Percentiles rank a stretch among this genome's conserved stretches.
These are phyloP conservation scores for Entophlyctis helioformis DNA, from an alignment of 192 early-diverging fungal genomes.

Conservation along the genomic window DNA sequence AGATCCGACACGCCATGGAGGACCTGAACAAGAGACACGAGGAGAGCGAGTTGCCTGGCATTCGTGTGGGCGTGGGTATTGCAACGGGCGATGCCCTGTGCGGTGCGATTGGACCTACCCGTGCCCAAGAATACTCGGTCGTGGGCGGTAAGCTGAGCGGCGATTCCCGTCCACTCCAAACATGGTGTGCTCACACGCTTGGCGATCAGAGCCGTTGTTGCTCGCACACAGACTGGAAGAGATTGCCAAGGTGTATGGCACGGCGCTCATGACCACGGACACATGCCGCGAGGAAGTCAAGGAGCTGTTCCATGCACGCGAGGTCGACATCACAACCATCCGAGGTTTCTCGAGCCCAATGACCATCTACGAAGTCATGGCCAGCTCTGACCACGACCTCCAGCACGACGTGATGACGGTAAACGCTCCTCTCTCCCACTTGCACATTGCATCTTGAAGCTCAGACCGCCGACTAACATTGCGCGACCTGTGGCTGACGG, in stretches of 20 bases:
- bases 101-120: conserved; percentile 12
- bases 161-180: neutral
- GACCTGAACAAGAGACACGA: conserved; percentile 12
- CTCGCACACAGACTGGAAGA: conserved; percentile 8
- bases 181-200: neutral
- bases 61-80: conserved; percentile 20
- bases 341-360: conserved; percentile 4
- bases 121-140: neutral
- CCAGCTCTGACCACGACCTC: conserved; percentile 3
- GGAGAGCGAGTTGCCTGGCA: no score
- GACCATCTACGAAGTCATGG: conserved; percentile 31
- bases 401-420: conserved; percentile 19
- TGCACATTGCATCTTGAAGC: neutral
- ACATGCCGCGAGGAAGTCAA: conserved; percentile 21
- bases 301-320: conserved; percentile 28
- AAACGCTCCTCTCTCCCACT: neutral
- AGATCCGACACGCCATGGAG: conserved; percentile 9
- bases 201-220: neutral
- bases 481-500: no score
- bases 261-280: conserved; percentile 19
- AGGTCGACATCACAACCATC: conserved; percentile 25
- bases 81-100: conserved; percentile 15
- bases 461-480: neutral
- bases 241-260: conserved; percentile 17
- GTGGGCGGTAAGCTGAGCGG: conserved; percentile 13